Evolutionary conservation across 208 protist species (phyloP), one percentile per base, ranked within the genome.

Genomic region (Cochliopodium minus): DNA sequence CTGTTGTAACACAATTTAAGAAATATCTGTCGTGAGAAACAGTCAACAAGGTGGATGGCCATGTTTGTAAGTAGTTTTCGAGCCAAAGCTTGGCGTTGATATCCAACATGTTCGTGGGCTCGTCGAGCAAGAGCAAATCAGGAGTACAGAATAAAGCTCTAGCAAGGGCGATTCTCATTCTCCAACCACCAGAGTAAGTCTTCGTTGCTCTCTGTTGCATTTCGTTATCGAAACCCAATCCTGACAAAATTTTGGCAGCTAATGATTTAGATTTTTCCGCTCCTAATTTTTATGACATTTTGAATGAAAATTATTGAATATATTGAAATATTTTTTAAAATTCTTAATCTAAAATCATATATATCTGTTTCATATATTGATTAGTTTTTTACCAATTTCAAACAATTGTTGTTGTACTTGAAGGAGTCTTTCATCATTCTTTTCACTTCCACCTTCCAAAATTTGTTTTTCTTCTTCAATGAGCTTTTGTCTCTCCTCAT

Each of bases 1-100:
- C 79, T n/a, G 77, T 75, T 60, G 57, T 62, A 4, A 96, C 88
- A 38, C 76, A 77, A 71, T 95, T 93, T 0, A 97, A 69, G 62
- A 97, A 97, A 13, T 80, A 81, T 23, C 89, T 79, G 55, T 88
- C 90, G 79, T 98, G 93, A 36, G 90, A 96, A 6, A 98, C 91
- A 1, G 97, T 78, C 1, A 98, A 68, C 6, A 98, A 72, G 39
- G 90, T 96, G 56, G 84, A 82, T 38, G 83, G 69, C 82, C 86
- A 95, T 34, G 81, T 74, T 5, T 76, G 69, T 23, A 97, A 72
- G 67, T 94, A 96, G 36, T 83, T 76, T 74, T 97, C 89, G 6
- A 97, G 78, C 93, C 93, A 97, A 38, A 96, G 72, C 45, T 93
- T 85, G 6, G 90, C 90, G 66, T 92, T 86, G 20, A 96, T 67